phyloP scores from a whole-genome alignment of 495 filamentous ascomycete species.

The Daldinia decipiens region DNA sequence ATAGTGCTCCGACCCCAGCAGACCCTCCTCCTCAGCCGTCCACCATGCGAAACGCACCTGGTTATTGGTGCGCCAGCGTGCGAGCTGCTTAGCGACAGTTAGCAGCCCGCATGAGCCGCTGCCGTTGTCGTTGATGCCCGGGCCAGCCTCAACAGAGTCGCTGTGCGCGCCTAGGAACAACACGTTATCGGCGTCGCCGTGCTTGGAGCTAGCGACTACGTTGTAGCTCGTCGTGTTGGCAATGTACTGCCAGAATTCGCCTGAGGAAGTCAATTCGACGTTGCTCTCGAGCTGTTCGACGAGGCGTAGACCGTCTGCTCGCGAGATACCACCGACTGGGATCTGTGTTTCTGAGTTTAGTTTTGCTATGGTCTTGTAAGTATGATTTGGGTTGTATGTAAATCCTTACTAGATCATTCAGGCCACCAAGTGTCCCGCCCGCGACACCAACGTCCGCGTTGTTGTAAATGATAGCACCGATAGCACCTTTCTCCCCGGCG shows the following conservation, averaged over 20 bases:
- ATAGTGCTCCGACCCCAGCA: constrained; percentile 72
- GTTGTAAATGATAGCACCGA: constrained; percentile 72
- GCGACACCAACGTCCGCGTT: constrained; percentile 63
- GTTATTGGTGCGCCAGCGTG: constrained; percentile 68
- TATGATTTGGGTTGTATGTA: not conserved
- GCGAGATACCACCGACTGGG: constrained; percentile 64
- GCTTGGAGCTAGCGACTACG: constrained; percentile 73
- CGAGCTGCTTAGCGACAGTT: constrained; percentile 68
- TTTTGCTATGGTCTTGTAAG: not conserved
- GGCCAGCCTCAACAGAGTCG: constrained; percentile 71
- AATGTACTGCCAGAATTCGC: constrained; percentile 43
- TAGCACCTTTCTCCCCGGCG: constrained; percentile 69
- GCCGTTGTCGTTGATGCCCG: constrained; percentile 77
- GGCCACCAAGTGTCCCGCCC: constrained; percentile 64
- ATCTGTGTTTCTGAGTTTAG: constrained; percentile 48
- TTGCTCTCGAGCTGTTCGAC: constrained; percentile 54
- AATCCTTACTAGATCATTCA: constrained; percentile 51
- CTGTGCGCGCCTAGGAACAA: constrained; percentile 72
- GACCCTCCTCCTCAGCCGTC: constrained; percentile 72
- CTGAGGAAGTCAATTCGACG: constrained; percentile 32
- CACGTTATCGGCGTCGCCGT: constrained; percentile 71
- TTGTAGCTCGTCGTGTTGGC: constrained; percentile 64
- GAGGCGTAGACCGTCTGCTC: constrained; percentile 62
- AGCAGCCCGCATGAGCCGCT: constrained; percentile 72
- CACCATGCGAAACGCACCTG: constrained; percentile 77